Percentiles rank a stretch among this genome's conserved stretches.
These are phyloP conservation scores for Aspergillus sp. DNA, from an alignment of 2,329 filamentous ascomycete species.

Conservation along the genomic window DNA sequence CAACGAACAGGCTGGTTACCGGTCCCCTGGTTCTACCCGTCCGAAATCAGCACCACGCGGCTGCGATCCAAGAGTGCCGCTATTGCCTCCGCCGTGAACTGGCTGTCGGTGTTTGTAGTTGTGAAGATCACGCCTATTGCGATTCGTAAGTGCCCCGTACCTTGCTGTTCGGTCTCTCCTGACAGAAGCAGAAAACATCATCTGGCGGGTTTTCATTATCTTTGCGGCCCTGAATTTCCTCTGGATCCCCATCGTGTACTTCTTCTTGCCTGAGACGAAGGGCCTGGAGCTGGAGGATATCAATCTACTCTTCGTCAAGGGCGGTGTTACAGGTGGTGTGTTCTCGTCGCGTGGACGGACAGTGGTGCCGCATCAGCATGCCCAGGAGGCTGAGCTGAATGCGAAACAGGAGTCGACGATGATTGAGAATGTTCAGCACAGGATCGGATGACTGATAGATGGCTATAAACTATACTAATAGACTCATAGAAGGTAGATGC, in stretches of 20 bases:
- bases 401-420: not conserved
- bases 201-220: not conserved
- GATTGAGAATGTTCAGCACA: not conserved
- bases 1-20: not conserved
- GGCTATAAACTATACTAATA: not conserved
- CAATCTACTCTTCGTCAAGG: not conserved
- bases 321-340: not conserved
- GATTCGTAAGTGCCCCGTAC: not conserved
- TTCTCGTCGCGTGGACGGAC: not conserved
- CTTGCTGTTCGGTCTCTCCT: not conserved
- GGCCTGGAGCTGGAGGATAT: not conserved
- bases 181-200: not conserved
- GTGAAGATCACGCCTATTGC: not conserved
- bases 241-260: not conserved
- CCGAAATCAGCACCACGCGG: not conserved
- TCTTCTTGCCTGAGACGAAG: not conserved
- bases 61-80: not conserved
- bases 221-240: not conserved
- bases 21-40: not conserved
- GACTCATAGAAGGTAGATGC: no score
- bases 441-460: not conserved
- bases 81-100: not conserved
- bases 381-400: not conserved
- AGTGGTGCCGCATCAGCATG: not conserved
- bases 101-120: not conserved